Evolutionary conservation across 371 early-diverging fungal species (phyloP).

Genomic region (Rhizomucor miehei): DNA sequence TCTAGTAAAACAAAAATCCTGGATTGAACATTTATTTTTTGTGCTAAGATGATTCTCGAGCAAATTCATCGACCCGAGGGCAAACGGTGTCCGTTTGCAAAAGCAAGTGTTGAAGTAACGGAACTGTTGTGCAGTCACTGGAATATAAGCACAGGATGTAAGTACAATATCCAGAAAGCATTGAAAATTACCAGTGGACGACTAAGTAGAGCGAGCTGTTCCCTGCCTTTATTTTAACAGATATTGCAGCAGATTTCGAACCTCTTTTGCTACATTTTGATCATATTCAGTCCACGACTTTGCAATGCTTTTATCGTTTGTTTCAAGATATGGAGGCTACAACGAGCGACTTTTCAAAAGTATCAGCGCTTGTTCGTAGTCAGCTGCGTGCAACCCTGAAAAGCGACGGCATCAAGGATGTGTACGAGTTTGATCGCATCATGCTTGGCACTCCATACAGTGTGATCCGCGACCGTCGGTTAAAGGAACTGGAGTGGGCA

Average conservation of each 20-base stretch:
- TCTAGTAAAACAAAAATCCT: neutral
- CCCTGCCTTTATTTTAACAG: slow-evolving; percentile 20
- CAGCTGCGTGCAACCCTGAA: slow-evolving; percentile 48
- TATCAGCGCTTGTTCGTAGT: slow-evolving; percentile 54
- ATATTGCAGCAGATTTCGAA: slow-evolving; percentile 56
- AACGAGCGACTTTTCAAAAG: slow-evolving; percentile 57
- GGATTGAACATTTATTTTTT: neutral
- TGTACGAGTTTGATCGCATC: slow-evolving; percentile 54
- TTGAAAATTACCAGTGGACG: no score
- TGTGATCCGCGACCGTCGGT: slow-evolving; percentile 61
- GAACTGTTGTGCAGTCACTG: slow-evolving; percentile 69
- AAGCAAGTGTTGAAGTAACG: slow-evolving; percentile 66
- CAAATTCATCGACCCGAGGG: slow-evolving; percentile 59
- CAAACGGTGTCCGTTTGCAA: slow-evolving; percentile 64
- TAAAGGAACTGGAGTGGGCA: slow-evolving; percentile 70
- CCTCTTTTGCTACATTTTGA: slow-evolving; percentile 64
- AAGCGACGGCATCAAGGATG: slow-evolving; percentile 35
- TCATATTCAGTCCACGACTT: slow-evolving; percentile 54
- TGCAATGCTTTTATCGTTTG: slow-evolving; percentile 56
- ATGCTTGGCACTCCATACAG: slow-evolving; percentile 67
- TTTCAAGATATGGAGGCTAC: slow-evolving; percentile 72
- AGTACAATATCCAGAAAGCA: slow-evolving; percentile 14
- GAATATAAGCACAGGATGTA: slow-evolving; percentile 69
- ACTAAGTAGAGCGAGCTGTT: no score
- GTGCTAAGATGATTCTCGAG: slow-evolving; percentile 47